Evolutionary conservation across 768 basidiomycete genomes (phyloP).

Genomic region (Lepiota brunneoincarnata): DNA sequence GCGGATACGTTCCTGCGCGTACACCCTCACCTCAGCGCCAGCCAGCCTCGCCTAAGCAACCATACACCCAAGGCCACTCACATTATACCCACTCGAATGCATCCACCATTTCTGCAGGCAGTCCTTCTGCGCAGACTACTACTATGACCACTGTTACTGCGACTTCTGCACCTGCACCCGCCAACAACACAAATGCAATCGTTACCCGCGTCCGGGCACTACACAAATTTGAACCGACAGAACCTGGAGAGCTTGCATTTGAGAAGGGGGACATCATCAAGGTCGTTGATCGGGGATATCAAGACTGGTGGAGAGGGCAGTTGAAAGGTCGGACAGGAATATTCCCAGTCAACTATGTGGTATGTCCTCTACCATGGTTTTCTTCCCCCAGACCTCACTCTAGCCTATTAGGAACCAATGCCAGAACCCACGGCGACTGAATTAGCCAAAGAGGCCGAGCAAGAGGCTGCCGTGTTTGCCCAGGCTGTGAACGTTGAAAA

Average conservation of each 20-base stretch:
- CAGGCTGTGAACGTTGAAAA: conserved; percentile 85
- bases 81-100: conserved; percentile 7
- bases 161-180: conserved; percentile 17
- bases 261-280: conserved; percentile 93
- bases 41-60: conserved; percentile 18
- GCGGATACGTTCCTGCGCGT: conserved; percentile 58
- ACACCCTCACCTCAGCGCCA: conserved; percentile 35
- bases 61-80: conserved; percentile 9
- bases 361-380: conserved; percentile 32
- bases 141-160: conserved; percentile 18
- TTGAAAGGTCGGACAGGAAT: conserved; percentile 88
- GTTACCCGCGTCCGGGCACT: conserved; percentile 86
- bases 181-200: conserved; percentile 29
- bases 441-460: conserved; percentile 77
- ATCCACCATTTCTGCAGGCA: conserved; percentile 1
- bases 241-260: conserved; percentile 88
- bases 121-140: conserved; percentile 15
- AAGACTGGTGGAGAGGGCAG: conserved; percentile 97
- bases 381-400: background rate
- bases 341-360: conserved; percentile 96
- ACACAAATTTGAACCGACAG: conserved; percentile 84
- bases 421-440: conserved; percentile 81
- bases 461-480: conserved; percentile 85
- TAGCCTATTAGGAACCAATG: conserved; percentile 73
- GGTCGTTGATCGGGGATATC: conserved; percentile 90